Conservation (phyloP, 1,139 yeast species). For the Fermentozyma sake region DNA sequence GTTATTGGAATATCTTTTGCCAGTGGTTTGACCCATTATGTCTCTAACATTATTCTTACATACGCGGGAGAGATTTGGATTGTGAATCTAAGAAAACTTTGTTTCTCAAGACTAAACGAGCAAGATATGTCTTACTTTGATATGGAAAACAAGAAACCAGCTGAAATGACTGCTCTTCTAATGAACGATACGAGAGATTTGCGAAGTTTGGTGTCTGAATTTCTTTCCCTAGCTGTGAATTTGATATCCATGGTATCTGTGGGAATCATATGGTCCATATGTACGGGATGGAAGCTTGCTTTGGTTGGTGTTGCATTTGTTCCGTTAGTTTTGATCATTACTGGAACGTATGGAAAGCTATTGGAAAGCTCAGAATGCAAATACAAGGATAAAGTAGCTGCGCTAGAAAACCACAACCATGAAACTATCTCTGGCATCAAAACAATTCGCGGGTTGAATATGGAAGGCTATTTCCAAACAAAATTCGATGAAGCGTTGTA, state of each 20-base stretch:
- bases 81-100: slow-evolving; percentile 43
- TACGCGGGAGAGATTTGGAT: slow-evolving; percentile 70
- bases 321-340: slow-evolving; percentile 53
- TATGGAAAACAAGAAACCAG: slow-evolving; percentile 33
- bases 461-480: slow-evolving; percentile 43
- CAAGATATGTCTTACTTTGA: slow-evolving; percentile 58
- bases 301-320: slow-evolving; percentile 74
- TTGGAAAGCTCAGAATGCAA: slow-evolving; percentile 52
- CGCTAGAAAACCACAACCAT: slow-evolving; percentile 49
- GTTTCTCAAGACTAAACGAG: slow-evolving; percentile 45
- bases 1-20: slow-evolving; percentile 55
- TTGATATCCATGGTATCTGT: slow-evolving; percentile 49
- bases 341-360: slow-evolving; percentile 48
- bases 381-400: slow-evolving; percentile 55
- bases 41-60: slow-evolving; percentile 48
- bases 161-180: slow-evolving; percentile 61
- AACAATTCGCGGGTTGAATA: slow-evolving; percentile 56
- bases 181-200: slow-evolving; percentile 81
- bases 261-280: slow-evolving; percentile 75
- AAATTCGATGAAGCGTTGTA: slow-evolving; percentile 29
- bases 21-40: slow-evolving; percentile 57
- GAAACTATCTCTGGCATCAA: slow-evolving; percentile 59
- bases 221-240: slow-evolving; percentile 51
- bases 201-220: slow-evolving; percentile 58
- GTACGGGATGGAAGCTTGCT: slow-evolving; percentile 83